Base-by-base conservation (phyloP, 805 yeast species). In the Blastobotrys attinorum region DNA sequence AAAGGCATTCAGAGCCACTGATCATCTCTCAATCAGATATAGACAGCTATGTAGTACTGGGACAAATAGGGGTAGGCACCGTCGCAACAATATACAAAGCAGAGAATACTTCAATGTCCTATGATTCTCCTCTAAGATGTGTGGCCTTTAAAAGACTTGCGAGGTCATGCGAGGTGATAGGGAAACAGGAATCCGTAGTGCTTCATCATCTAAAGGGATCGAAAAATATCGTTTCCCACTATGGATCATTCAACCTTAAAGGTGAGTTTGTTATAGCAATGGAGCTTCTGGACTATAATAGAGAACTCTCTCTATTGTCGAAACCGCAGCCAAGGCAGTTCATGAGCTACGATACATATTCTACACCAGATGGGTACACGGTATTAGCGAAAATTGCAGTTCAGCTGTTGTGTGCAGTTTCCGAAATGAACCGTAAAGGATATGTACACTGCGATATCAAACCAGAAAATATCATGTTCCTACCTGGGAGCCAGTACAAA, bases 381-480 rank as follows among this genome's bases (percentile, higher is more conserved):
- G 40, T 33, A 2, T 44, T 54, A n/a, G 56, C 58, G 18, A 50
- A 50, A 27, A 39, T 54, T 18, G 54, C 52, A 1, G 18, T 45
- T 21, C 58, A 54, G 42, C 20, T 54, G 20, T 43, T 54, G 13
- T 22, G 44, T 6, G 58, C 50, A 6, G 22, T 54, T 21, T 43
- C 34, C 7, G 54, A 50, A 21, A 42, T 54, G 25, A 52, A 55
- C 32, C 11, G 31, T 15, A 37, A 34, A 7, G 58, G 57, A 6
- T 48, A 40, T 45, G 40, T 51, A 6, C 58, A 54, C 20, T 51
- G 54, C 15, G 58, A 54, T 31, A 34, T 54, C 25, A 54, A 54
- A 38, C 58, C 58, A 3, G 55, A 51, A 25, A 54, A 54, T 32
- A 37, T 54, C 27, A 41, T 41, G 44, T 41, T 34, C 18, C 16